These are phyloP conservation scores for Cladobotryum mycophilum DNA, from an alignment of 2,329 filamentous ascomycete species.

Conservation along the genomic window DNA sequence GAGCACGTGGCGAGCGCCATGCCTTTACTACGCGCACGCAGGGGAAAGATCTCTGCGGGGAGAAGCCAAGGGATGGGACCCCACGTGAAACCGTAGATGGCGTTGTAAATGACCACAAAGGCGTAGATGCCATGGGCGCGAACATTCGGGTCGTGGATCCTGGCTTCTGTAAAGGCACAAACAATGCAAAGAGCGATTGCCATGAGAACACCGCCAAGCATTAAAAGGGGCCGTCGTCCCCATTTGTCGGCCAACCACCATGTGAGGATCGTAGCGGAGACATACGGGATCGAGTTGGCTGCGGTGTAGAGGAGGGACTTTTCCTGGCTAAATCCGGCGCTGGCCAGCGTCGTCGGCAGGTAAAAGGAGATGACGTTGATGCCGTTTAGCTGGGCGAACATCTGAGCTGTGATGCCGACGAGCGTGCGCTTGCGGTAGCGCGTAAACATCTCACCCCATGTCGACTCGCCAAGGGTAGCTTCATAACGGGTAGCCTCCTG, in stretches of 20 bases:
- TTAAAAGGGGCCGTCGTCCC: no score
- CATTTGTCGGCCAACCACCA: no score
- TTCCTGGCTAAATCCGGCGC: constrained; percentile 29
- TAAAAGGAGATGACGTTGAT: constrained; percentile 39
- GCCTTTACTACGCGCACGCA: constrained; percentile 40
- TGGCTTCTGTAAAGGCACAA: no score
- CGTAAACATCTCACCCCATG: no score
- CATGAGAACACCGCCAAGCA: no score
- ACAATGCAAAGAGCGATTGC: no score
- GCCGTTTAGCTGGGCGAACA: constrained; percentile 35
- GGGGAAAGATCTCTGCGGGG: constrained; percentile 48
- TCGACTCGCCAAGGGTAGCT: no score
- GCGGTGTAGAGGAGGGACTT: constrained; percentile 29
- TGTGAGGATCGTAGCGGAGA: no score
- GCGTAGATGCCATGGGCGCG: no score
- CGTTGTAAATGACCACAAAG: constrained; percentile 51
- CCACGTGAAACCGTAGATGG: constrained; percentile 61
- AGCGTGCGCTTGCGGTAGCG: constrained; percentile 29
- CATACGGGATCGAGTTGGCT: no score
- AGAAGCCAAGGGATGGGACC: constrained; percentile 57
- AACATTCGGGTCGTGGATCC: no score
- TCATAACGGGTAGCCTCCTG: no score
- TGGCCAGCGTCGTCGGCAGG: constrained; percentile 29
- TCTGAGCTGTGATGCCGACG: constrained; percentile 33
- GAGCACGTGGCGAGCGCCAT: constrained; percentile 52